Evolutionary conservation across 2,329 filamentous ascomycete species (phyloP), one percentile per base, ranked within the genome.

Genomic region (Lasiodiplodia citricola): DNA sequence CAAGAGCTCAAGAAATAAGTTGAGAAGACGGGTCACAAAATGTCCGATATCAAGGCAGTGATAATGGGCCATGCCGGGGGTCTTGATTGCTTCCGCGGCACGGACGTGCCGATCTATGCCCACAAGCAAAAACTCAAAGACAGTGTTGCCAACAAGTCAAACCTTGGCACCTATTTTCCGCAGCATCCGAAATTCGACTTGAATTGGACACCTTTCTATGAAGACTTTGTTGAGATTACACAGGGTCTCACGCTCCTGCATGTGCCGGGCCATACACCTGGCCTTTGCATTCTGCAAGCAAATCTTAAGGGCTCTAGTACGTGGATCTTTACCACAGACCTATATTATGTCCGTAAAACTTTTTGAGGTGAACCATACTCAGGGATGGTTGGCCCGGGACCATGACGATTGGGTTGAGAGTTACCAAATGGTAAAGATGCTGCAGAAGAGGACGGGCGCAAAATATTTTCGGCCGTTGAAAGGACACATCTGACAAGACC

Each of bases 261-360:
- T 70, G 65, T 76, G 1, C 78, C 79, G 3, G 79, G 79, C 16
- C 78, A 80, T 66, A 80, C 79, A 2, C 78, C 77, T 0, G 78
- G 79, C 1, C 64, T 80, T 23, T 71, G 68, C 41, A 75, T 80
- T 54, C 71, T 80, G 74, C 79, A 80, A 70, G 72, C 80, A 44
- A 81, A 80, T 65, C 60, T 80, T 69, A 73, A 71, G 55, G 72
- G 78, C 31, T 72, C 69, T 31, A 79, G 79, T 23, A 78, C 77
- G 1, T 79, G 75, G 76, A 75, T 80, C 54, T 78, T 79, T 70
- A 80, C 78, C 16, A 77, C 76, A 23, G 78, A 80, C 71, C 76
- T 77, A 72, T 79, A 80, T 64, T 78, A 80, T 66, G 78, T 80
- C 2, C 72, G 72, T 63, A 78, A 80, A 72, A 80, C 80, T 37